Conservation (phyloP, 345 rosid genomes). For the Salix purpurea region DNA sequence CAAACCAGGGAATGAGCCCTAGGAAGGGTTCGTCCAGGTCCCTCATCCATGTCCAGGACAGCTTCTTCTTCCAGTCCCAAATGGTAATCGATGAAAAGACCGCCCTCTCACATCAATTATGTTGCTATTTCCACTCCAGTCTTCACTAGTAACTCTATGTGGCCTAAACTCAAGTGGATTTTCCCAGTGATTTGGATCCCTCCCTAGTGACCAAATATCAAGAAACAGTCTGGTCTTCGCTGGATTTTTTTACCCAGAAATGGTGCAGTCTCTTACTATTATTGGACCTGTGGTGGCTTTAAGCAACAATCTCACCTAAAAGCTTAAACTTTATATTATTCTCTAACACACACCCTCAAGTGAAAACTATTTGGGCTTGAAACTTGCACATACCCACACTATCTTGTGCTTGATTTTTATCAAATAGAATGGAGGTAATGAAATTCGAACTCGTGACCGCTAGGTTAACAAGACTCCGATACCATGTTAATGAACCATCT, state of each 20-base stretch:
- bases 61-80: slow-evolving; percentile 39
- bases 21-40: slow-evolving; percentile 33
- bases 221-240: slow-evolving; percentile 24
- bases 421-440: too few species aligned
- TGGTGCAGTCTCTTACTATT: slow-evolving; percentile 8
- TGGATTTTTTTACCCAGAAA: slow-evolving; percentile 16
- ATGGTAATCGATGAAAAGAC: slow-evolving; percentile 35
- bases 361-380: too few species aligned
- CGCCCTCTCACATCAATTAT: slow-evolving; percentile 24
- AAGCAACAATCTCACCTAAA: too few species aligned
- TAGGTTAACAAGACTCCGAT: too few species aligned
- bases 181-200: slow-evolving; percentile 26
- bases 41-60: slow-evolving; percentile 47
- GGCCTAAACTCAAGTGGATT: slow-evolving; percentile 21
- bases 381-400: too few species aligned
- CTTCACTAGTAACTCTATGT: slow-evolving; percentile 15
- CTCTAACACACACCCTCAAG: too few species aligned
- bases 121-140: slow-evolving; percentile 17
- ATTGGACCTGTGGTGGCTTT: too few species aligned
- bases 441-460: too few species aligned
- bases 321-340: too few species aligned
- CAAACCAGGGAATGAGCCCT: slow-evolving; percentile 34
- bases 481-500: too few species aligned
- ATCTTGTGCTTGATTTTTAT: too few species aligned
- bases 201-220: slow-evolving; percentile 20